A percentile compares a stretch with the other conserved stretches of the same genome.
These are phyloP conservation scores for Aspergillus funiculosus DNA, from an alignment of 495 filamentous ascomycete genomes.

Conservation along the genomic window DNA sequence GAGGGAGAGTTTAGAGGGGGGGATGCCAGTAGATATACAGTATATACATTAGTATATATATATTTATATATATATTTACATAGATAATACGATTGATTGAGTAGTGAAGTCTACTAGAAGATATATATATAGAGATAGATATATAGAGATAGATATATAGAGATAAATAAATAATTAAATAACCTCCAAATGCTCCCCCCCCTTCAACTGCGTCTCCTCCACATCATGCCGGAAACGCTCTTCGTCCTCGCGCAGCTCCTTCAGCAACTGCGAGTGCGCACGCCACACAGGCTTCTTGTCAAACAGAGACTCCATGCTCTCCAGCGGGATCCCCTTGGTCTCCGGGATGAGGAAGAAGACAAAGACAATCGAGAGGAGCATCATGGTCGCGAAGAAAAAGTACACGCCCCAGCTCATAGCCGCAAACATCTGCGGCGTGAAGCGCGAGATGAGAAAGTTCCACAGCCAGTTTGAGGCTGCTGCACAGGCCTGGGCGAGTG, in stretches of 20 bases:
- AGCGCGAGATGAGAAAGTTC: slow-evolving; percentile 68
- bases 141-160: not conserved
- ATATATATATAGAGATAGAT: not conserved
- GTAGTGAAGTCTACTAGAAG: no score
- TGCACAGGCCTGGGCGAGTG: slow-evolving; percentile 62
- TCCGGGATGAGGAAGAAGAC: slow-evolving; percentile 64
- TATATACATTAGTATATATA: not conserved
- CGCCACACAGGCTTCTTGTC: slow-evolving; percentile 48
- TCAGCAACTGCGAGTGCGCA: slow-evolving; percentile 49
- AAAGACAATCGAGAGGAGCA: slow-evolving; percentile 61
- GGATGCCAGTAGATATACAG: slow-evolving; percentile 31
- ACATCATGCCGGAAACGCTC: slow-evolving; percentile 49
- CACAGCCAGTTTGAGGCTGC: slow-evolving; percentile 70
- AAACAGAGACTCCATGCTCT: slow-evolving; percentile 54
- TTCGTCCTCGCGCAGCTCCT: slow-evolving; percentile 43
- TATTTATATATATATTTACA: not conserved
- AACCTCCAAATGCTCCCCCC: slow-evolving; percentile 20
- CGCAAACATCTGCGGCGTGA: slow-evolving; percentile 71
- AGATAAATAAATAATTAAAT: not conserved
- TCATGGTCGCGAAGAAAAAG: slow-evolving; percentile 71
- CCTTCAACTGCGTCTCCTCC: slow-evolving; percentile 30
- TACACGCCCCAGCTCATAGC: slow-evolving; percentile 67
- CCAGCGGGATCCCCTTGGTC: slow-evolving; percentile 53
- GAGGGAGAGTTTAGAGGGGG: slow-evolving; percentile 34
- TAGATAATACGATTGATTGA: no score